phyloP scores from a whole-genome alignment of 169 alveolate species.

The Plasmodium malariae region DNA sequence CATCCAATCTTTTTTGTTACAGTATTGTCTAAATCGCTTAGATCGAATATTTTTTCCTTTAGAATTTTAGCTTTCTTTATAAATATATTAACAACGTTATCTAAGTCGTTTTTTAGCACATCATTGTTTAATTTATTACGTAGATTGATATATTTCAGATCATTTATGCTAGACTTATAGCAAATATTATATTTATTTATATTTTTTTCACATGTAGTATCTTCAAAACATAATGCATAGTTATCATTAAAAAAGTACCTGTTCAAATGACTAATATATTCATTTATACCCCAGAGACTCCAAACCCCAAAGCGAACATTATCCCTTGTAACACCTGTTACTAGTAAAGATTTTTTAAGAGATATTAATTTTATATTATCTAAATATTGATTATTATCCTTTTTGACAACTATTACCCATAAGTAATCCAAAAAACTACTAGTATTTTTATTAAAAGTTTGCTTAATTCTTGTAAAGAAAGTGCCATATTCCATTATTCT shows the following conservation, averaged over 20 bases:
- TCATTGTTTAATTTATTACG: background rate
- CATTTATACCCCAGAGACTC: slow-evolving; percentile 7
- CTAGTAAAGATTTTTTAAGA: slow-evolving; percentile 1
- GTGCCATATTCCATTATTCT: slow-evolving; percentile 1
- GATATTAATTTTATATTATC: background rate
- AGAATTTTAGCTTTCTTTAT: slow-evolving; percentile 7
- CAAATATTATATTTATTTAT: slow-evolving; percentile 2
- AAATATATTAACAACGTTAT: slow-evolving; percentile 6
- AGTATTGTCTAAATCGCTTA: slow-evolving; percentile 18
- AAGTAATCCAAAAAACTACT: slow-evolving; percentile 8
- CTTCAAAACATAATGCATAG: slow-evolving; percentile 20
- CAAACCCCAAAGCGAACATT: background rate
- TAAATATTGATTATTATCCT: background rate
- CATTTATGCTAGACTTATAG: slow-evolving; percentile 1
- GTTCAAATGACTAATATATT: background rate
- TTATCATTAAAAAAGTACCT: background rate
- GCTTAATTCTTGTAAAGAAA: slow-evolving; percentile 9
- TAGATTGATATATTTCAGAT: background rate
- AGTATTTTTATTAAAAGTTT: background rate
- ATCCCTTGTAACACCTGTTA: slow-evolving; percentile 18
- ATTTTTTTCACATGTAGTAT: slow-evolving; percentile 9
- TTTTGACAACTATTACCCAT: slow-evolving; percentile 28
- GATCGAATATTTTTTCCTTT: slow-evolving; percentile 28
- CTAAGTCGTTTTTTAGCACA: background rate
- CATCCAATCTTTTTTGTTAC: slow-evolving; percentile 16